Percentiles rank a stretch among this genome's conserved stretches.
Conservation (phyloP, 1,284 basidiomycete species). For the Meripilus lineatus region DNA sequence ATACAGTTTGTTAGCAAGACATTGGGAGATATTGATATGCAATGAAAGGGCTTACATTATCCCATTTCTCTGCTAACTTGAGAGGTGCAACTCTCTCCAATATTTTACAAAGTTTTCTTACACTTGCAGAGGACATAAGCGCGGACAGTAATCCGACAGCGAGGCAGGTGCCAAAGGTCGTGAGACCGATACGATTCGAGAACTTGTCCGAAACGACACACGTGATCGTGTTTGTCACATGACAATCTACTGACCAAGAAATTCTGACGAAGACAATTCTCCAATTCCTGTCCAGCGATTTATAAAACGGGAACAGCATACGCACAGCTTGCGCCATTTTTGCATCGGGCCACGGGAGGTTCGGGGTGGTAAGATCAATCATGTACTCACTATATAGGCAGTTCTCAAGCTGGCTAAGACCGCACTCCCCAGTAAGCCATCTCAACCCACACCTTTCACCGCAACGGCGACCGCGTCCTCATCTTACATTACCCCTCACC, state of each 20-base stretch:
- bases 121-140: constrained; percentile 26
- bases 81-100: constrained; percentile 84
- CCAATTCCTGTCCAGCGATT: no score
- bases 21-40: no score
- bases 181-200: background rate
- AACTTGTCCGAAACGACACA: background rate
- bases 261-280: no score
- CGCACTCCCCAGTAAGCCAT: constrained; percentile 22
- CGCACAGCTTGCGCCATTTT: background rate
- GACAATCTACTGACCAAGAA: no score
- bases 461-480: no score
- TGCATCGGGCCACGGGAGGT: background rate
- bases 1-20: constrained; percentile 7
- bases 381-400: constrained; percentile 17
- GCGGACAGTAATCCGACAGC: background rate
- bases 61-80: constrained; percentile 84
- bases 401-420: constrained; percentile 15
- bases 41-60: constrained; percentile 62
- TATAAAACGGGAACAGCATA: no score
- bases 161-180: background rate
- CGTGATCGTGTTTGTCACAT: no score
- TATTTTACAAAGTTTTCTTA: constrained; percentile 52
- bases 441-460: no score
- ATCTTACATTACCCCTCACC: constrained; percentile 32
- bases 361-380: constrained; percentile 2